These are phyloP conservation scores for Jacaranda copaia DNA, from an alignment of 257 asterid species.

Conservation along the genomic window DNA sequence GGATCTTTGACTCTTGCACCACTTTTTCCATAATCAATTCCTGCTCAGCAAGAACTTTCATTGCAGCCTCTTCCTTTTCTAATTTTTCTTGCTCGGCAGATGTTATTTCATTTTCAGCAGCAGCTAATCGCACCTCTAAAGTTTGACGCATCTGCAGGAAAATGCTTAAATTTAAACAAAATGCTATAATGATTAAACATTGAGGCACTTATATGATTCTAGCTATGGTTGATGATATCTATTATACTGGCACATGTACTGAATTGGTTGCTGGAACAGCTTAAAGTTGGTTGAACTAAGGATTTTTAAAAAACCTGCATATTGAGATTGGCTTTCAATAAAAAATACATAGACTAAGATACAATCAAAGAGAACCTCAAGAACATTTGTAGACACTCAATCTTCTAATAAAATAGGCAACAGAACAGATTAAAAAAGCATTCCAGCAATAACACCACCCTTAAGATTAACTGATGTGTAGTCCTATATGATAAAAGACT, in stretches of 20 bases:
- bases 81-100: conserved; percentile 61
- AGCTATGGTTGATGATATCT: not conserved
- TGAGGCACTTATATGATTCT: conserved; percentile 10
- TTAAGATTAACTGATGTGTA: not conserved
- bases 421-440: not conserved
- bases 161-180: conserved; percentile 9
- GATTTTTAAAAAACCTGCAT: not conserved
- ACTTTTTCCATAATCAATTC: conserved; percentile 69
- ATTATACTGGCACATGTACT: not conserved
- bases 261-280: conserved; percentile 4
- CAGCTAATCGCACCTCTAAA: conserved; percentile 64
- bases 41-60: conserved; percentile 55
- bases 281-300: not conserved
- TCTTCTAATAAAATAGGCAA: not conserved
- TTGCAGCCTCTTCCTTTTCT: conserved; percentile 60
- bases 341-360: not conserved
- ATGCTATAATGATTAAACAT: not conserved
- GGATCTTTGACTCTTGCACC: conserved; percentile 62
- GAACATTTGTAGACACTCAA: conserved; percentile 2
- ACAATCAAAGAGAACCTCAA: not conserved
- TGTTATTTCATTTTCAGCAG: conserved; percentile 60
- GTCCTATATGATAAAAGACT: too few species aligned
- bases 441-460: not conserved
- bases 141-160: conserved; percentile 70
- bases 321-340: not conserved